Percentiles rank a stretch among this genome's conserved stretches.
phyloP scores from a whole-genome alignment of 2,329 filamentous ascomycete species.

The Fusarium floridanum region DNA sequence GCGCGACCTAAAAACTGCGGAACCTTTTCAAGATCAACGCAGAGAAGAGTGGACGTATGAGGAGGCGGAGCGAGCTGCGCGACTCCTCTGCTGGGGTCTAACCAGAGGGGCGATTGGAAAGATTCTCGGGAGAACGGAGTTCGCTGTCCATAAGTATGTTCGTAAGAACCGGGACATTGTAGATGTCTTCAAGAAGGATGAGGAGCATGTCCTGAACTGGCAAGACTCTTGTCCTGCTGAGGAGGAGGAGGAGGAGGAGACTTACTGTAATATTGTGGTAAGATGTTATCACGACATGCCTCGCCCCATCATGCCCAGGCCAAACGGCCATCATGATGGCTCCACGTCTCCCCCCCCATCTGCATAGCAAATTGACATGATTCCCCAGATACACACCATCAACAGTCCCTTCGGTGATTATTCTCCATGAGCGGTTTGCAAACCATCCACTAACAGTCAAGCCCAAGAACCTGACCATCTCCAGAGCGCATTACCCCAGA shows the following conservation, averaged over 20 bases:
- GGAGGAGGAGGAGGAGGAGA: background rate
- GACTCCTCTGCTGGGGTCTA: background rate
- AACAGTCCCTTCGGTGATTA: background rate
- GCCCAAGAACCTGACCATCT: background rate
- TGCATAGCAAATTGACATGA: background rate
- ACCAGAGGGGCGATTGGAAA: background rate
- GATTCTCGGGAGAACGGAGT: background rate
- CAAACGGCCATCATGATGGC: no score
- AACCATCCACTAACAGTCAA: background rate
- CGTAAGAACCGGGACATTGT: background rate
- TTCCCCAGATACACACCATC: background rate
- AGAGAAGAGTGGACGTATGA: background rate
- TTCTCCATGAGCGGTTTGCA: background rate
- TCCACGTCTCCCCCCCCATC: background rate
- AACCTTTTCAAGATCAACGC: background rate
- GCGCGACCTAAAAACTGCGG: background rate
- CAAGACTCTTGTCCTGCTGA: background rate
- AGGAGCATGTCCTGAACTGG: background rate
- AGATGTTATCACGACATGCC: background rate
- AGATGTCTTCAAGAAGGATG: background rate
- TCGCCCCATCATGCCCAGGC: no score
- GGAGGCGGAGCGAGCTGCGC: background rate
- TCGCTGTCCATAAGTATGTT: background rate
- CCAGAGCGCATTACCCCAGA: conserved; percentile 22
- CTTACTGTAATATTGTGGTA: background rate